These are phyloP conservation scores for Leptodontidium sp. DNA, from an alignment of 2,329 filamentous ascomycete genomes.

Conservation along the genomic window DNA sequence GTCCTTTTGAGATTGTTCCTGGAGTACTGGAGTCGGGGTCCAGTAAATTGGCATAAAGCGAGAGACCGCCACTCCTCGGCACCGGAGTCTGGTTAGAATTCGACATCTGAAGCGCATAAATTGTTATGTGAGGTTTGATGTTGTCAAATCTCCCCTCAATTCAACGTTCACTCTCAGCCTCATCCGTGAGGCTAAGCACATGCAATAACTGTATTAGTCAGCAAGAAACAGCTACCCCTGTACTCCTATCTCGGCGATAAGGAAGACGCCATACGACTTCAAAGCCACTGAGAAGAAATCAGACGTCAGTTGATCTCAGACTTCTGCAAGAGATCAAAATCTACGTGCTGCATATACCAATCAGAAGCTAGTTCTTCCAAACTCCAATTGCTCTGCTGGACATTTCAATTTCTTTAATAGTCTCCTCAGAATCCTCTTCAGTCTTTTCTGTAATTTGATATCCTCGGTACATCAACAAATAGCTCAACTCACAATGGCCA, in stretches of 20 bases:
- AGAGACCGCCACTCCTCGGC: slow-evolving; percentile 61
- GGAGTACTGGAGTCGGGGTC: slow-evolving; percentile 63
- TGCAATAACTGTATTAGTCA: neutral
- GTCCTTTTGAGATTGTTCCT: slow-evolving; percentile 76
- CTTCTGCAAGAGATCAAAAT: slow-evolving; percentile 3
- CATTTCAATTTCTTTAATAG: slow-evolving; percentile 12
- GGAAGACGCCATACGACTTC: slow-evolving; percentile 16
- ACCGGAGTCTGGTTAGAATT: slow-evolving; percentile 41
- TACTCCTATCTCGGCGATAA: slow-evolving; percentile 26
- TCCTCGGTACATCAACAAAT: slow-evolving; percentile 16
- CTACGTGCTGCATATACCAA: slow-evolving; percentile 5
- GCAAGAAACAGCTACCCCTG: neutral
- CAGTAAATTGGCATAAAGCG: slow-evolving; percentile 86
- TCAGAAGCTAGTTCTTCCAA: slow-evolving; percentile 19
- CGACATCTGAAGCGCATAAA: slow-evolving; percentile 39
- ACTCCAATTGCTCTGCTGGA: slow-evolving; percentile 25
- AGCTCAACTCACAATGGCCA: slow-evolving; percentile 38
- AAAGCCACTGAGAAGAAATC: slow-evolving; percentile 3
- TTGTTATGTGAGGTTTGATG: neutral
- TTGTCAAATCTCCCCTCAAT: slow-evolving; percentile 2
- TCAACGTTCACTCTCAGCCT: slow-evolving; percentile 31
- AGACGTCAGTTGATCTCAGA: slow-evolving; percentile 1
- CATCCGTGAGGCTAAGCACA: slow-evolving; percentile 32
- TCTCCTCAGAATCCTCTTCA: neutral
- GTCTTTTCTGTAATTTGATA: slow-evolving; percentile 2